Conservation (phyloP, 1,284 basidiomycete genomes). For the Boletus calvinii region DNA sequence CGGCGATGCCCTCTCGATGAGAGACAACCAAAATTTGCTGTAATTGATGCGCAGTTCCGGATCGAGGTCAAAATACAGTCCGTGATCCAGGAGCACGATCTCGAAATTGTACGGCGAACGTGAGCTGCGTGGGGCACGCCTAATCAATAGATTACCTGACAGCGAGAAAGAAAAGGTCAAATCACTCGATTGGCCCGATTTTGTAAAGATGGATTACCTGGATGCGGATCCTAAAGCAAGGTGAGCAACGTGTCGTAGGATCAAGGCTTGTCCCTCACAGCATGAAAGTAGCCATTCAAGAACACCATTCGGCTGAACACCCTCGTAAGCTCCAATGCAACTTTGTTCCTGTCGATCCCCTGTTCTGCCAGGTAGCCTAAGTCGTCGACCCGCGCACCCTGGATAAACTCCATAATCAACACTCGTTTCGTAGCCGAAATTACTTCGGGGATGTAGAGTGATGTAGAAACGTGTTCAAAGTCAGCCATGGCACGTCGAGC, state of each 20-base stretch:
- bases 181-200: background rate
- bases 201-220: slow-evolving; percentile 43
- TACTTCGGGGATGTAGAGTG: slow-evolving; percentile 90
- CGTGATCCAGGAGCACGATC: slow-evolving; percentile 90
- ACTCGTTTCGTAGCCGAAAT: slow-evolving; percentile 83
- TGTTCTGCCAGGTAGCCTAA: slow-evolving; percentile 80
- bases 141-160: slow-evolving; percentile 87
- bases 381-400: slow-evolving; percentile 90
- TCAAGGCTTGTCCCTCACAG: slow-evolving; percentile 44
- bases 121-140: slow-evolving; percentile 62
- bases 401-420: slow-evolving; percentile 91
- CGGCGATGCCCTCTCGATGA: slow-evolving; percentile 73
- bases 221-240: slow-evolving; percentile 66
- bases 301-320: slow-evolving; percentile 98
- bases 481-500: slow-evolving; percentile 71
- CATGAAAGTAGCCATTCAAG: slow-evolving; percentile 90
- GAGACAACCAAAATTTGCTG: slow-evolving; percentile 81
- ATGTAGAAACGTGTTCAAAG: slow-evolving; percentile 74
- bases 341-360: slow-evolving; percentile 91
- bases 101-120: slow-evolving; percentile 92
- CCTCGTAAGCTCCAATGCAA: slow-evolving; percentile 84
- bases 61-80: slow-evolving; percentile 89
- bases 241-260: slow-evolving; percentile 1
- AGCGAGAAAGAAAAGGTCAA: background rate
- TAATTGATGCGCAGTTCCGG: slow-evolving; percentile 76